Evolutionary conservation across 768 basidiomycete species (phyloP).

Genomic region (Roridomyces roridus): DNA sequence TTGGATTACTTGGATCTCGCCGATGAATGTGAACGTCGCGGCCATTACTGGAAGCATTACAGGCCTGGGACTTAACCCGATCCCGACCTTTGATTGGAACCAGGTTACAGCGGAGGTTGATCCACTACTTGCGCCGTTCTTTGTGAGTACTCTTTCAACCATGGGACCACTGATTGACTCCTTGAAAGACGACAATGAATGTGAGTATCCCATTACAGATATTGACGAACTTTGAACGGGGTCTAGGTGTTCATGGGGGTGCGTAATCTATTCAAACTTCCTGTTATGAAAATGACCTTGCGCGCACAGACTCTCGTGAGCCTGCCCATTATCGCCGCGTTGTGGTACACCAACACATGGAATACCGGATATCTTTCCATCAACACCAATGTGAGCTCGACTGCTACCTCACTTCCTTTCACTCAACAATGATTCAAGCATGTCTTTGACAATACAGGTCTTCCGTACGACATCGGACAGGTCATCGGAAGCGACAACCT

Average conservation of each 20-base stretch:
- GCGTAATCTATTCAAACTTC: too few relatives aligned
- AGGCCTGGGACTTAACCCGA: slow-evolving; percentile 35
- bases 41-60: slow-evolving; percentile 33
- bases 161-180: not conserved
- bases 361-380: slow-evolving; percentile 45
- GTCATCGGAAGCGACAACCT: slow-evolving; percentile 39
- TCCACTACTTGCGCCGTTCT: slow-evolving; percentile 39
- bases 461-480: slow-evolving; percentile 42
- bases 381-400: slow-evolving; percentile 35
- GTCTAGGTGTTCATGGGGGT: slow-evolving; percentile 16
- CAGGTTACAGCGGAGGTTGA: slow-evolving; percentile 26
- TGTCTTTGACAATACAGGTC: slow-evolving; percentile 50
- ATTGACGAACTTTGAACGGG: too few relatives aligned
- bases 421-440: not conserved
- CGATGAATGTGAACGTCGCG: slow-evolving; percentile 37
- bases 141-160: slow-evolving; percentile 31
- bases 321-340: slow-evolving; percentile 4
- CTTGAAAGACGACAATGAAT: slow-evolving; percentile 15
- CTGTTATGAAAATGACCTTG: too few relatives aligned
- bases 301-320: slow-evolving; percentile 18
- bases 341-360: slow-evolving; percentile 39
- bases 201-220: too few relatives aligned
- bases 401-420: not conserved
- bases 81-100: slow-evolving; percentile 45
- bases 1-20: slow-evolving; percentile 48